Base-by-base conservation (phyloP, 352 stramenopile species). In the Globisporangium paddicum region DNA sequence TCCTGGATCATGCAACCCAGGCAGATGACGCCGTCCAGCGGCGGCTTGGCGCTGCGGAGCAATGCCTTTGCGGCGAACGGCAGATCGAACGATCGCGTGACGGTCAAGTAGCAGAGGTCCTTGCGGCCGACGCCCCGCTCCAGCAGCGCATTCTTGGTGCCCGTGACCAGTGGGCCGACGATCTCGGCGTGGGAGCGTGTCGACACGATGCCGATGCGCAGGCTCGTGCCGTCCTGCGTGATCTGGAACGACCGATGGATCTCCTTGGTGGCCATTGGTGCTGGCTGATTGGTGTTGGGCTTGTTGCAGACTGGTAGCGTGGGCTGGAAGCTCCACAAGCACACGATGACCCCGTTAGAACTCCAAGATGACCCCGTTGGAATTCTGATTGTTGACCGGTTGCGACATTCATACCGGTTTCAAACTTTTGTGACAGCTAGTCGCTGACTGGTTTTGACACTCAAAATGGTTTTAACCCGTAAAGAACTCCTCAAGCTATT, bases 11-110 rank as follows among this genome's bases (percentile, higher is more conserved):
- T 79, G 62, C 91, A 98, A 5, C 97, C 97, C 58, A 98, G 82
- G 63, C 87, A 98, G 54, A 99, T 86, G 53, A 99, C n/a, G 1
- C 90, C 94, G 71, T 99, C 96, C 18, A 98, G 85, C 13, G 85
- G 90, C 13, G 85, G 90, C 13, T 74, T 60, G 59, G 82, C 79
- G 48, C 77, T 89, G 52, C 87, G 55, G 37, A 94, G 76, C 64
- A 91, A 46, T 4, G 74, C 69, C 32, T 85, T 87, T 13, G 96
- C 96, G 7, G 92, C 89, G 37, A 96, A 95, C 14, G 97, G 96
- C 7, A 99, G 71, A 73, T 99, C 97, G 58, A 93, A 99, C 8
- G 89, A 79, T 7, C 96, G 96, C 0, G 94, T 79, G 19, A 98
- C 96, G 52, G 95, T 55, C 2, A 84, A 53, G 11, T 67, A 48